phyloP scores from a whole-genome alignment of 495 filamentous ascomycete species.

The Aspergillus kassunensis region DNA sequence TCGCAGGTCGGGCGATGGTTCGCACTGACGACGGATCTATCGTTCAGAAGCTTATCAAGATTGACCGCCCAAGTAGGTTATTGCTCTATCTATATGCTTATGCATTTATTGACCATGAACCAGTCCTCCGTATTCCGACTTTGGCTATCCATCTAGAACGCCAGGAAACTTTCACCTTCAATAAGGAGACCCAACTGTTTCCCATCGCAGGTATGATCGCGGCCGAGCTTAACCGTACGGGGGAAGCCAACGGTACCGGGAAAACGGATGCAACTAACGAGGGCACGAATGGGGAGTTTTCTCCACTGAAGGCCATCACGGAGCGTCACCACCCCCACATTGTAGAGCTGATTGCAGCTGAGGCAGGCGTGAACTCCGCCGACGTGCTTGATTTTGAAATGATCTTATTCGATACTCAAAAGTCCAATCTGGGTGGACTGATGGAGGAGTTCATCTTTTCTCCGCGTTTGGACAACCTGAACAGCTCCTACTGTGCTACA shows the following conservation, averaged over 20 bases:
- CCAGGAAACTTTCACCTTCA: slow-evolving; percentile 79
- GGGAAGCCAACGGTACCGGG: slow-evolving; percentile 34
- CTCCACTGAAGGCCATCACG: slow-evolving; percentile 68
- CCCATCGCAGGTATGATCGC: slow-evolving; percentile 86
- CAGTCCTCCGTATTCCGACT: slow-evolving; percentile 81
- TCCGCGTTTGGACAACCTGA: slow-evolving; percentile 86
- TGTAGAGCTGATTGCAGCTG: slow-evolving; percentile 77
- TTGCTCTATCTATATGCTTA: neutral
- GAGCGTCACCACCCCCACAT: slow-evolving; percentile 89
- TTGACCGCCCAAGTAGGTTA: slow-evolving; percentile 71
- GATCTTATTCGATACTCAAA: slow-evolving; percentile 92
- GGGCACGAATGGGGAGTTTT: slow-evolving; percentile 44
- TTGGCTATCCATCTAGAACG: slow-evolving; percentile 92
- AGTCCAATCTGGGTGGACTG: slow-evolving; percentile 81
- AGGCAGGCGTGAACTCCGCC: slow-evolving; percentile 61
- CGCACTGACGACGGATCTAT: slow-evolving; percentile 69
- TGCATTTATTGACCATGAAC: slow-evolving; percentile 1
- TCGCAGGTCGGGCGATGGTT: slow-evolving; percentile 86
- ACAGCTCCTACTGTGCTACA: slow-evolving; percentile 88
- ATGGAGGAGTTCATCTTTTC: slow-evolving; percentile 95
- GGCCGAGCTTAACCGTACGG: slow-evolving; percentile 77
- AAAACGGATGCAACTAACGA: slow-evolving; percentile 32
- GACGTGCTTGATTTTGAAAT: slow-evolving; percentile 93
- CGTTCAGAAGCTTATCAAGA: slow-evolving; percentile 80
- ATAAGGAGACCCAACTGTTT: slow-evolving; percentile 94